Percentiles rank a stretch among this genome's conserved stretches.
These are phyloP conservation scores for Fusarium aywerte DNA, from an alignment of 2,329 filamentous ascomycete species.

Conservation along the genomic window DNA sequence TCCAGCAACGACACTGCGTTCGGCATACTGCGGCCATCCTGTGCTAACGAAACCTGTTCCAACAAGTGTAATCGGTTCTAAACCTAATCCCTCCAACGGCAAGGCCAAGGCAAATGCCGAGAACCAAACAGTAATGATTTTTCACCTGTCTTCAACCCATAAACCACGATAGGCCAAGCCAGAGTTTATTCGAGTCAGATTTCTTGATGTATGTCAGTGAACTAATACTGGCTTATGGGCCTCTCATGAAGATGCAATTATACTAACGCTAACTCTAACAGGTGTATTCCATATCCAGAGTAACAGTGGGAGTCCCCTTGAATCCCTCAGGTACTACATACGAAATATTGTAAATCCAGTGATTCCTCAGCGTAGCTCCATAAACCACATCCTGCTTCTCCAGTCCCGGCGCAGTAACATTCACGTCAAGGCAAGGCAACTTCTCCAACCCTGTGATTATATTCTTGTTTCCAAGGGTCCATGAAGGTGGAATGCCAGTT, in stretches of 20 bases:
- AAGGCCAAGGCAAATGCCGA: neutral
- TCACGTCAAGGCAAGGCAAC: conserved; percentile 11
- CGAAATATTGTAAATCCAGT: conserved; percentile 59
- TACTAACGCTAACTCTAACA: conserved; percentile 22
- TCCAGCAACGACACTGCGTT: fast-evolving
- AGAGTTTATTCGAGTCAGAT: neutral
- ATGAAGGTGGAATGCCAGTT: conserved; percentile 15
- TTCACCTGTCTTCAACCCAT: fast-evolving
- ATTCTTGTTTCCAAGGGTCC: conserved; percentile 19
- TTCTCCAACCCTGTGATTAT: conserved; percentile 4
- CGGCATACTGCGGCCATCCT: conserved; percentile 17
- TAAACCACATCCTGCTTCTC: conserved; percentile 49
- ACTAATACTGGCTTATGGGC: too few species aligned
- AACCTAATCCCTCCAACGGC: neutral
- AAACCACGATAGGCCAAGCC: neutral
- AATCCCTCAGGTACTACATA: conserved; percentile 56
- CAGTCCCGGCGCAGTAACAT: conserved; percentile 2
- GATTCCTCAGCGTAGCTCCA: conserved; percentile 52
- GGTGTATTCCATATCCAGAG: conserved; percentile 49
- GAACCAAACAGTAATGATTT: neutral
- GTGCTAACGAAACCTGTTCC: neutral
- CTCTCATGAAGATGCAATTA: neutral
- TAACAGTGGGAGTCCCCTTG: conserved; percentile 52
- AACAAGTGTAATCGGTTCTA: neutral
- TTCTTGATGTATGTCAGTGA: neutral